Conservation (phyloP, 192 early-diverging fungal genomes). For the Backusella parvicylindrica region DNA sequence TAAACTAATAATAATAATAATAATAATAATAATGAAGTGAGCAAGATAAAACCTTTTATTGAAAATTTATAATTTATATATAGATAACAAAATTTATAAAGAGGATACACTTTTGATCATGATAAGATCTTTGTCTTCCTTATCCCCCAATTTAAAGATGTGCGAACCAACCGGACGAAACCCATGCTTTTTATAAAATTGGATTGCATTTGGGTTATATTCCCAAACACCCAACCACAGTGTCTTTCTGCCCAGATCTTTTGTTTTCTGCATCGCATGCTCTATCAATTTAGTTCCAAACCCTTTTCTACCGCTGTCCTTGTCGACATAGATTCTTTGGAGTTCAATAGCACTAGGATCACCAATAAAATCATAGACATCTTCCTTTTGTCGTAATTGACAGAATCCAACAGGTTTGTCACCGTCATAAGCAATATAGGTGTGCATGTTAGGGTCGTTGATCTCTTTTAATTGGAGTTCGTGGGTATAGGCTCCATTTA, state of each 20-base stretch:
- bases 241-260: neutral
- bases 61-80: no score
- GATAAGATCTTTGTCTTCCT: neutral
- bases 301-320: neutral
- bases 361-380: neutral
- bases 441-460: neutral
- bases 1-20: no score
- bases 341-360: conserved; percentile 2
- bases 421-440: neutral
- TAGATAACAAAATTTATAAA: neutral
- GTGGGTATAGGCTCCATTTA: neutral
- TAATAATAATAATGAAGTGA: no score
- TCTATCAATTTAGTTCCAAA: neutral
- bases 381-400: neutral
- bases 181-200: neutral
- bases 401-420: neutral
- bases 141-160: neutral
- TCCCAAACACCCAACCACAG: neutral
- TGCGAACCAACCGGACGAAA: neutral
- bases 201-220: neutral
- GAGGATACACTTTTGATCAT: neutral
- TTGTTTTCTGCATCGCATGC: neutral
- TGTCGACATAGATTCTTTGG: conserved; percentile 9
- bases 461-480: neutral
- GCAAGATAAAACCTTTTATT: no score